Percentiles rank a stretch among this genome's conserved stretches.
Conservation (phyloP, 768 basidiomycete species). For the Xanthoconium stramineum region DNA sequence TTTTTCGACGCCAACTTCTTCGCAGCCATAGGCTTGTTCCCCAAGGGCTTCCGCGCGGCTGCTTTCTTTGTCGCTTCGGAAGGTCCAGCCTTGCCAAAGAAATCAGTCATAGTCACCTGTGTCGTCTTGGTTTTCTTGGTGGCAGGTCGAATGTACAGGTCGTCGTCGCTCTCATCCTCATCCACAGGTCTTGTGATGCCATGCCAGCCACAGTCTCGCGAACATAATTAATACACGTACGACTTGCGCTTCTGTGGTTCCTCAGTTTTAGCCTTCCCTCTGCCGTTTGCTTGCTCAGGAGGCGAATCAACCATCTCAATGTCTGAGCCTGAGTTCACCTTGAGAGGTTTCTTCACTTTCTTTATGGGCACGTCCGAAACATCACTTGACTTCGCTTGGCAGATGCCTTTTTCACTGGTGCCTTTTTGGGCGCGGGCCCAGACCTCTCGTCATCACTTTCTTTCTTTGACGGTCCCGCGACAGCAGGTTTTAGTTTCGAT, state of each 20-base stretch:
- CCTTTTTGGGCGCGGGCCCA: slow-evolving; percentile 28
- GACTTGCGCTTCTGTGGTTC: slow-evolving; percentile 62
- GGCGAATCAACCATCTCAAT: slow-evolving; percentile 28
- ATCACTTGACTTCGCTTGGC: slow-evolving; percentile 35
- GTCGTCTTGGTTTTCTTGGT: slow-evolving; percentile 50
- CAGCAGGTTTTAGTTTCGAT: slow-evolving; percentile 19
- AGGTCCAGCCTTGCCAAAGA: slow-evolving; percentile 48
- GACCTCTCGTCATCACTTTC: slow-evolving; percentile 42
- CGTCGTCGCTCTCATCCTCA: slow-evolving; percentile 42
- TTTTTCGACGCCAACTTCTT: slow-evolving; percentile 49
- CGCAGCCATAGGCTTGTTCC: slow-evolving; percentile 54
- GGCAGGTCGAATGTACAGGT: slow-evolving; percentile 41
- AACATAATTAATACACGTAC: slow-evolving; percentile 33
- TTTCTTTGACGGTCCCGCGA: slow-evolving; percentile 41
- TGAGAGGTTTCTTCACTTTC: slow-evolving; percentile 22
- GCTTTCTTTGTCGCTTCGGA: slow-evolving; percentile 39
- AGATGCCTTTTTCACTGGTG: slow-evolving; percentile 30
- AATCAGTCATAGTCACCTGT: slow-evolving; percentile 52
- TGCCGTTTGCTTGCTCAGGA: slow-evolving; percentile 34
- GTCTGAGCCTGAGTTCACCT: slow-evolving; percentile 40
- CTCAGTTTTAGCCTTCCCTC: slow-evolving; percentile 42
- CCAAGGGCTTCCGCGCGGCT: slow-evolving; percentile 49
- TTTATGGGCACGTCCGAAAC: slow-evolving; percentile 25
- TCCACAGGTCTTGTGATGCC: slow-evolving; percentile 28
- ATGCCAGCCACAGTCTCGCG: slow-evolving; percentile 7